These are phyloP conservation scores for Dictyostelium firmibasis DNA, from an alignment of 78 protist genomes.

Conservation along the genomic window DNA sequence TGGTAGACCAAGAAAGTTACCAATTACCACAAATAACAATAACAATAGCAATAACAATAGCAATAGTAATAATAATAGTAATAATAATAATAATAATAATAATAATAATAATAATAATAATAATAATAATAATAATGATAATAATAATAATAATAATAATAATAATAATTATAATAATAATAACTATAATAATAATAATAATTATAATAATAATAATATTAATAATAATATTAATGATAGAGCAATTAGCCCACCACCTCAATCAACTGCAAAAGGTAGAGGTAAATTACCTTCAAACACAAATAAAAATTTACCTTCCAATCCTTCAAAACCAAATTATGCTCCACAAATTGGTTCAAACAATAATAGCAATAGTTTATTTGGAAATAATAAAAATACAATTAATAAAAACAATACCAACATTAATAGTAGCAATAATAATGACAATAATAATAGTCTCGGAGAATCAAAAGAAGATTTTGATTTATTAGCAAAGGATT, in stretches of 20 bases:
- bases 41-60: too few species aligned
- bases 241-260: neutral
- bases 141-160: too few species aligned
- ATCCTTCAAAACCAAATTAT: neutral
- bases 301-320: neutral
- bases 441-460: neutral
- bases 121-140: too few species aligned
- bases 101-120: too few species aligned
- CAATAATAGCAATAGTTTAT: neutral
- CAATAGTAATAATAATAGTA: too few species aligned
- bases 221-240: neutral
- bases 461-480: neutral
- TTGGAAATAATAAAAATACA: neutral
- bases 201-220: too few species aligned
- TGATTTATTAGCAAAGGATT: neutral
- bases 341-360: neutral
- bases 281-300: neutral
- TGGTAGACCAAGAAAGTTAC: neutral
- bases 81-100: too few species aligned
- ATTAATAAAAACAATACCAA: neutral
- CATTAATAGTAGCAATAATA: neutral
- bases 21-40: neutral
- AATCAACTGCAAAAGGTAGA: neutral
- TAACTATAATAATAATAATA: too few species aligned
- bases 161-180: too few species aligned